Base-by-base conservation (phyloP, 371 early-diverging fungal species). In the Caulochytrium protostelioides region DNA sequence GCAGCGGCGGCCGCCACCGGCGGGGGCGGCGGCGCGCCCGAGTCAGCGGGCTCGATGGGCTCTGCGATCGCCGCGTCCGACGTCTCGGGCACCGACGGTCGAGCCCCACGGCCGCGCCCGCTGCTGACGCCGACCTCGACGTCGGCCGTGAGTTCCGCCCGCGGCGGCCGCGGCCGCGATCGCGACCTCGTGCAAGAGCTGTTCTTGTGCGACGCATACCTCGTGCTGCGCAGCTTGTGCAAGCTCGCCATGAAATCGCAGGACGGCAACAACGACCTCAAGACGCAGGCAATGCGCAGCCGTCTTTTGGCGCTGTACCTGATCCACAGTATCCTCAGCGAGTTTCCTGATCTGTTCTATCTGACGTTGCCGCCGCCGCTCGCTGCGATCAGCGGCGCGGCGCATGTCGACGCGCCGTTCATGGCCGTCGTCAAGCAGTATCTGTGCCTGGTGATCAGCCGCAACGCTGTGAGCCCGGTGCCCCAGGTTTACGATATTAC, bases 221-320 rank as follows among this genome's bases (percentile, higher is more conserved):
- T 84, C 14, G 75, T 87, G 0, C 75, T 94, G 50, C 74, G 91
- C 8, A 82, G 90, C 1, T 62, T 94, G 16, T 87, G 89, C 59
- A 82, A 82, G 43, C 65, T 90, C n/a, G 80, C 81, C 14, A 83
- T 85, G 70, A 72, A 79, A 29, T 46, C 57, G n/a, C n/a, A n/a
- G n/a, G n/a, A n/a, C n/a, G n/a, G n/a, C n/a, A n/a, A n/a, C 6
- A 58, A 55, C 2, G 65, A 65, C 29, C 45, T 65, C 39, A 54
- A 55, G 19, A 57, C 65, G 1, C 52, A 54, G n/a, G 44, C 61
- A 1, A 61, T 65, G 65, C 41, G 65, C 18, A 62, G 62, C 14
- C 62, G 62, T 32, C 57, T 67, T 22, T 42, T 75, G 18, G 47
- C 72, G 2, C 47, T 72, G 34, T 59, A 68, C 31, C 52, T 71